A percentile compares a stretch with the other conserved stretches of the same genome.
Evolutionary conservation across 2,329 filamentous ascomycete species (phyloP).

Genomic region (Hymenoscyphus fraxineus): DNA sequence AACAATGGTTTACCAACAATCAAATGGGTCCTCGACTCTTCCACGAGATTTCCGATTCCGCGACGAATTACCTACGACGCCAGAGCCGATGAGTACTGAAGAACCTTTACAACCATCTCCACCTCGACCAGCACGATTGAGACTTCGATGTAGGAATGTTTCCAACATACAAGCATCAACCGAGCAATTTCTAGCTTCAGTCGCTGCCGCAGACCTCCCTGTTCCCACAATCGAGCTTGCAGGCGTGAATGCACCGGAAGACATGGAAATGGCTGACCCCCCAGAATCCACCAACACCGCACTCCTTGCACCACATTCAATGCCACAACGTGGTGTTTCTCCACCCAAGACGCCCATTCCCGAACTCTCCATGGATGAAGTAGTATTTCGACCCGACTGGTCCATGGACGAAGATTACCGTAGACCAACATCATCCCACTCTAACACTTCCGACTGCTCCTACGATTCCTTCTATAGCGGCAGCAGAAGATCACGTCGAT

Average conservation of each 20-base stretch:
- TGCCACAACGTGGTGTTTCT: slow-evolving; percentile 33
- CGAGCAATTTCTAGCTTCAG: slow-evolving; percentile 63
- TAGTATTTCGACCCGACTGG: slow-evolving; percentile 30
- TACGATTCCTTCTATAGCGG: slow-evolving; percentile 54
- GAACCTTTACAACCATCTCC: slow-evolving; percentile 29
- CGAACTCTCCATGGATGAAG: slow-evolving; percentile 17
- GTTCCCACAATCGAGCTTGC: slow-evolving; percentile 62
- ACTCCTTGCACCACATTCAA: slow-evolving; percentile 25
- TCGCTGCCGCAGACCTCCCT: slow-evolving; percentile 60
- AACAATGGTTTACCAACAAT: slow-evolving; percentile 27
- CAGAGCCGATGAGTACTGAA: slow-evolving; percentile 25
- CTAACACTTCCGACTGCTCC: slow-evolving; percentile 49
- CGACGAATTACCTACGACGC: slow-evolving; percentile 28
- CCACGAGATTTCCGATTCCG: slow-evolving; percentile 33
- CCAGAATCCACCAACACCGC: slow-evolving; percentile 17
- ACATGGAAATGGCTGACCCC: slow-evolving; percentile 29
- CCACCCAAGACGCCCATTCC: slow-evolving; percentile 59
- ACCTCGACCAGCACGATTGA: slow-evolving; percentile 30
- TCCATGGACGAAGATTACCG: slow-evolving; percentile 27
- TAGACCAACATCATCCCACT: slow-evolving; percentile 29
- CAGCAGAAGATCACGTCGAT: slow-evolving; percentile 52
- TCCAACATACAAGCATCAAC: slow-evolving; percentile 49
- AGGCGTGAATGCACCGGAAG: slow-evolving; percentile 33
- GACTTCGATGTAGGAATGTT: slow-evolving; percentile 31
- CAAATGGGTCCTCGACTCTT: slow-evolving; percentile 32